A percentile compares a stretch with the other conserved stretches of the same genome.
Conservation (phyloP, 2,329 filamentous ascomycete species). For the Cladophialophora exuberans region DNA sequence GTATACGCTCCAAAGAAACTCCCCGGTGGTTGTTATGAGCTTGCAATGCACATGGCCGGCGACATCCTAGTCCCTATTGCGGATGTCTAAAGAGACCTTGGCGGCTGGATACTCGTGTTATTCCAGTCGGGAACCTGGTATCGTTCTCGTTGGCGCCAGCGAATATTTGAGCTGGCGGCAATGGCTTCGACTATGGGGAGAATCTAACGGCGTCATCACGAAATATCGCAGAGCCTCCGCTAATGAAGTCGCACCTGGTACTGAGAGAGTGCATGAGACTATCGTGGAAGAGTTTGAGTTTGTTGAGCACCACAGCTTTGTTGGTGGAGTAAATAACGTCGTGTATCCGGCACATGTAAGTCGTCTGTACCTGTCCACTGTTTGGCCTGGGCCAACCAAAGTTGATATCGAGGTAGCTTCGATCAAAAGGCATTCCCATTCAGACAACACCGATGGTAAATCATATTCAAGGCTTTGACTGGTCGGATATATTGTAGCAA, state of each 20-base stretch:
- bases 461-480: neutral
- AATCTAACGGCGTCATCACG: neutral
- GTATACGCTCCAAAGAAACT: neutral
- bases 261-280: neutral
- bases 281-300: neutral
- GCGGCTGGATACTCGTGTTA: neutral
- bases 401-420: neutral
- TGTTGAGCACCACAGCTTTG: neutral
- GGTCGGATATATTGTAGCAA: neutral
- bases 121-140: neutral
- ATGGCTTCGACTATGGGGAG: neutral
- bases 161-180: neutral
- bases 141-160: neutral
- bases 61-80: neutral
- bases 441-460: neutral
- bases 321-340: neutral
- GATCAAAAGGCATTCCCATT: neutral
- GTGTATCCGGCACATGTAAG: neutral
- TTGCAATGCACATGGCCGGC: slow-evolving; percentile 1
- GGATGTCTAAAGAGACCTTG: neutral
- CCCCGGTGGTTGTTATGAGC: neutral
- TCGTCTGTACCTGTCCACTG: neutral
- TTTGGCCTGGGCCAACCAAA: neutral
- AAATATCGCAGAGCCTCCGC: neutral
- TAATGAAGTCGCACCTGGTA: neutral